A percentile compares a stretch with the other conserved stretches of the same genome.
These are phyloP conservation scores for Podospora appendiculata DNA, from an alignment of 495 filamentous ascomycete genomes.

Conservation along the genomic window DNA sequence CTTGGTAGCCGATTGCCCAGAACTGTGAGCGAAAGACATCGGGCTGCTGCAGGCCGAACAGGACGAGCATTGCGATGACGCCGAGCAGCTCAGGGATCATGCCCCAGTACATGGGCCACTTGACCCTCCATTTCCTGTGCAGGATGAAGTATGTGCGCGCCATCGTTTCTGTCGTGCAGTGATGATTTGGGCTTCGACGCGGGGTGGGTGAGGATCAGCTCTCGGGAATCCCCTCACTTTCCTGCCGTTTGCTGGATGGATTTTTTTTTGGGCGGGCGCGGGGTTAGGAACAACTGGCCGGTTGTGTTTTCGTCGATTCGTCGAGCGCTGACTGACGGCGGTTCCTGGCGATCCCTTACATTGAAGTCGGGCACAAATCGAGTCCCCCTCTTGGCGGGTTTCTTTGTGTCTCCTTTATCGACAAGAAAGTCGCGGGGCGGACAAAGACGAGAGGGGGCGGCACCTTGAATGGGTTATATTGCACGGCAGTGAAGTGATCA, in stretches of 20 bases:
- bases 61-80: constrained; percentile 61
- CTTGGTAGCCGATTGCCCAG: constrained; percentile 73
- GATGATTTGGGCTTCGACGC: no score
- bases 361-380: background rate
- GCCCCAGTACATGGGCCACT: constrained; percentile 54
- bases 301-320: background rate
- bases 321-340: background rate
- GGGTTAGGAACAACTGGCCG: no score
- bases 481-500: no score
- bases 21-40: constrained; percentile 70
- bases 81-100: constrained; percentile 63
- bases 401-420: background rate
- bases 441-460: background rate
- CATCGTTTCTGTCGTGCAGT: constrained; percentile 15
- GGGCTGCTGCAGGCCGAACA: constrained; percentile 76
- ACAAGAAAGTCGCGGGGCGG: background rate
- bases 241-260: no score
- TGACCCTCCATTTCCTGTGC: constrained; percentile 56
- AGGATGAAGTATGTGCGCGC: constrained; percentile 30
- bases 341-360: background rate
- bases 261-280: no score
- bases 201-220: background rate
- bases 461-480: no score
- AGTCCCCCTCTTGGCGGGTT: background rate
- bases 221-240: background rate